Conservation (phyloP, 2,329 filamentous ascomycete genomes). For the Mollisiaceae sp. region DNA sequence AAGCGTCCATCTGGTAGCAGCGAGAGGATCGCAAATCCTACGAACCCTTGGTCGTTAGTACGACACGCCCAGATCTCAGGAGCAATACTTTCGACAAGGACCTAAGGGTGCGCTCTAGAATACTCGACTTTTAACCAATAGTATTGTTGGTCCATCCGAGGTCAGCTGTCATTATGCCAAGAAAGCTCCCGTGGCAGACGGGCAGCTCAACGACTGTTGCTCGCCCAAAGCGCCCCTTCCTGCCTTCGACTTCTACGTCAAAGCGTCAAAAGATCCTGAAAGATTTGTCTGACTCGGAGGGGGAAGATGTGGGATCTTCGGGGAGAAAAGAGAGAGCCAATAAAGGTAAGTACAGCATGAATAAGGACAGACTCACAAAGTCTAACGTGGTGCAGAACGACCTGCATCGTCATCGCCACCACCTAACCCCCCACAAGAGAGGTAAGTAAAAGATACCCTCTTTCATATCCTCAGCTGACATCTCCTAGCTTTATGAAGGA, state of each 20-base stretch:
- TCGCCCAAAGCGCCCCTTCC: slow-evolving; percentile 14
- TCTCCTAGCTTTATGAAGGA: slow-evolving; percentile 58
- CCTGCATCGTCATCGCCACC: slow-evolving; percentile 58
- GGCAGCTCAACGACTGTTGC: slow-evolving; percentile 20
- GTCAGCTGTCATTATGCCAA: slow-evolving; percentile 29
- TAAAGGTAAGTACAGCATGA: background rate
- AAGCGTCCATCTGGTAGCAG: background rate
- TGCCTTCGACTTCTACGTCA: slow-evolving; percentile 9
- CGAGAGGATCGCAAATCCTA: background rate
- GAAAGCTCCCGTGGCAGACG: slow-evolving; percentile 37
- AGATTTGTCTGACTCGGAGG: slow-evolving; percentile 10
- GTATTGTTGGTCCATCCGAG: too few relatives aligned
- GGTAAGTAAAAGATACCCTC: slow-evolving; percentile 43
- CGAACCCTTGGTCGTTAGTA: background rate
- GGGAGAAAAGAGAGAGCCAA: slow-evolving; percentile 8
- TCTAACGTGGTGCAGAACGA: slow-evolving; percentile 29
- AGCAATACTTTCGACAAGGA: background rate
- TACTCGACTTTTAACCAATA: too few relatives aligned
- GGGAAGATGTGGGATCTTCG: slow-evolving; percentile 6
- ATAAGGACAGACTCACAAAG: slow-evolving; percentile 4
- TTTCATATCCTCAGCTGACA: slow-evolving; percentile 24
- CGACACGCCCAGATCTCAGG: too few relatives aligned
- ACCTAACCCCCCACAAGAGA: slow-evolving; percentile 53
- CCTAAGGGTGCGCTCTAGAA: background rate
- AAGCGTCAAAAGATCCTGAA: slow-evolving; percentile 29